Percentiles rank a stretch among this genome's conserved stretches.
Conservation (phyloP, 2,329 filamentous ascomycete genomes). For the Alternaria ethzedia region DNA sequence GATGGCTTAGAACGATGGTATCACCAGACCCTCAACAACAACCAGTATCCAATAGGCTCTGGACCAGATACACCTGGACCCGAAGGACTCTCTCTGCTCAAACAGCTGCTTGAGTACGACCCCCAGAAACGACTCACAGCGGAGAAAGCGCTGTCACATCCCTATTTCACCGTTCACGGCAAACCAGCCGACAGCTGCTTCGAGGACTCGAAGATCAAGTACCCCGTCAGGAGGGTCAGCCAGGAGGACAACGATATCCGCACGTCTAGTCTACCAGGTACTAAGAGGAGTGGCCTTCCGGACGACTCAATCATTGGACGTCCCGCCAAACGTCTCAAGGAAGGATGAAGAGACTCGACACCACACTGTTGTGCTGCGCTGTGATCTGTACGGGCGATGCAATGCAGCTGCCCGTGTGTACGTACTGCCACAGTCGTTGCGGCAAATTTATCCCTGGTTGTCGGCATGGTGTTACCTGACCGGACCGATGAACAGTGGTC, state of each 20-base stretch:
- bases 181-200: slow-evolving; percentile 85
- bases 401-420: slow-evolving; percentile 11
- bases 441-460: slow-evolving; percentile 7
- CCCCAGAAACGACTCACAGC: slow-evolving; percentile 87
- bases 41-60: slow-evolving; percentile 51
- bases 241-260: slow-evolving; percentile 96
- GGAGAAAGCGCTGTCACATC: slow-evolving; percentile 84
- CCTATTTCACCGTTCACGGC: slow-evolving; percentile 73
- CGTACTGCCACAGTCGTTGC: slow-evolving; percentile 1
- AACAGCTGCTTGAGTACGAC: slow-evolving; percentile 88
- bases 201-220: slow-evolving; percentile 84
- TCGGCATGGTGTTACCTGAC: slow-evolving; percentile 3
- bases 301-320: slow-evolving; percentile 75
- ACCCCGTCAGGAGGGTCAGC: slow-evolving; percentile 87
- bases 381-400: background rate
- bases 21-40: slow-evolving; percentile 55
- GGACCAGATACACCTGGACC: slow-evolving; percentile 51
- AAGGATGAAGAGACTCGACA: slow-evolving; percentile 34
- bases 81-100: slow-evolving; percentile 83
- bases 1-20: slow-evolving; percentile 72
- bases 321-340: slow-evolving; percentile 63
- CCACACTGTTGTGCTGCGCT: background rate
- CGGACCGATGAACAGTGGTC: background rate
- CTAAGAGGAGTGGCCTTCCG: slow-evolving; percentile 83
- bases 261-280: slow-evolving; percentile 86